Evolutionary conservation across 495 filamentous ascomycete species (phyloP).

Genomic region (Geopyxis carbonaria): DNA sequence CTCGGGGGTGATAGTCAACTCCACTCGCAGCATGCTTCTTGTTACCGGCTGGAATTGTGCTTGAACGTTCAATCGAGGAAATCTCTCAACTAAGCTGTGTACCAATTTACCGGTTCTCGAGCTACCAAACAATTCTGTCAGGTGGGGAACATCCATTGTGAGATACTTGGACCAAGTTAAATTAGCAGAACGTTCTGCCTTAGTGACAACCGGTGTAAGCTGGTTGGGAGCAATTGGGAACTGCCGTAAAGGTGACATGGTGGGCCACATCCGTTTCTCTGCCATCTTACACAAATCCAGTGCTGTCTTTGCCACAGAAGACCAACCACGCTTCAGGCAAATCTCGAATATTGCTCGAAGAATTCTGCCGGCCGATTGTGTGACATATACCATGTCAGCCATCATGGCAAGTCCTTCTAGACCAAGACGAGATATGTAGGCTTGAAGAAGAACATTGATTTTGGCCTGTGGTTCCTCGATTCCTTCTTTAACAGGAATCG

Average conservation of each 20-base stretch:
- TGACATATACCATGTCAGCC: conserved; percentile 98
- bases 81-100: conserved; percentile 73
- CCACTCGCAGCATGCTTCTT: conserved; percentile 84
- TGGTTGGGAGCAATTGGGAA: conserved; percentile 69
- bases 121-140: conserved; percentile 86
- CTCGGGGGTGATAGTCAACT: conserved; percentile 82
- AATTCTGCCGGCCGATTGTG: conserved; percentile 92
- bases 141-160: conserved; percentile 88
- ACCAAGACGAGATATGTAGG: conserved; percentile 87
- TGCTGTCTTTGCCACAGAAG: conserved; percentile 79
- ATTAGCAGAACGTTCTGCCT: conserved; percentile 87
- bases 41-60: conserved; percentile 91
- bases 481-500: conserved; percentile 90
- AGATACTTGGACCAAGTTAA: conserved; percentile 90
- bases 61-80: conserved; percentile 79
- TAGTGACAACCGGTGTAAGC: conserved; percentile 46
- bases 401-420: conserved; percentile 88
- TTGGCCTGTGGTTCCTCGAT: conserved; percentile 95
- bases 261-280: conserved; percentile 98
- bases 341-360: conserved; percentile 94
- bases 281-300: conserved; percentile 98
- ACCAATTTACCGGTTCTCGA: conserved; percentile 77
- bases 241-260: conserved; percentile 88
- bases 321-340: conserved; percentile 86
- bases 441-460: conserved; percentile 97